Conservation (phyloP, 148 eudicot genomes). For the Suaeda aralocaspica region DNA sequence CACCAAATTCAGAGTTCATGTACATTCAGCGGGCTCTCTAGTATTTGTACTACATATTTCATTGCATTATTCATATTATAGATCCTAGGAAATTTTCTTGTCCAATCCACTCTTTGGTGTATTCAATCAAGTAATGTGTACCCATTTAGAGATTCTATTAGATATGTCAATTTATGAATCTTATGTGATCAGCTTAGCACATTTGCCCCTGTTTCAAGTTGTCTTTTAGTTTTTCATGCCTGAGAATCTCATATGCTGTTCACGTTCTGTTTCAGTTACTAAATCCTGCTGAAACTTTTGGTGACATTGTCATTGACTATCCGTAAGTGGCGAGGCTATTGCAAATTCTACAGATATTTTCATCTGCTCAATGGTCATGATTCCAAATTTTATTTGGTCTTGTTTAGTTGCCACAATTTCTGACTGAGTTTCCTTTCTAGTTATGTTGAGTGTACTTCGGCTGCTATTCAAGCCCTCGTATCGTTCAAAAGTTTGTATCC, state of each 20-base stretch:
- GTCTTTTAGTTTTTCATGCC: not conserved
- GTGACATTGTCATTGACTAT: constrained; percentile 97
- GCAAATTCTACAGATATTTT: not conserved
- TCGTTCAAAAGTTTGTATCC: constrained; percentile 70
- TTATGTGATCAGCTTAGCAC: not conserved
- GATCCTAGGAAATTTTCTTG: no score
- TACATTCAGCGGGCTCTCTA: no score
- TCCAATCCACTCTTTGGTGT: no score
- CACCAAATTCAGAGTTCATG: no score
- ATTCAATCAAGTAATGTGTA: no score
- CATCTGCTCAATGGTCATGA: not conserved
- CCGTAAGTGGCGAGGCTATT: constrained; percentile 58
- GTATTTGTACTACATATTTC: no score
- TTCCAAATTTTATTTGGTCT: not conserved
- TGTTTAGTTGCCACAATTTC: not conserved
- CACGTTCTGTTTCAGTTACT: constrained; percentile 47
- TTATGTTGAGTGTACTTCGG: constrained; percentile 95
- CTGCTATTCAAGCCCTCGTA: constrained; percentile 83
- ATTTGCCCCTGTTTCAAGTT: not conserved
- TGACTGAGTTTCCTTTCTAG: constrained; percentile 32
- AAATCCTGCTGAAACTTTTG: constrained; percentile 98
- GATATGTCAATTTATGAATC: no score
- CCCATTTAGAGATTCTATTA: no score
- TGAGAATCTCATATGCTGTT: constrained; percentile 1
- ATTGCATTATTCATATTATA: no score